A percentile compares a stretch with the other conserved stretches of the same genome.
These are phyloP conservation scores for Aaosphaeria pasadenensis DNA, from an alignment of 2,329 filamentous ascomycete species.

Conservation along the genomic window DNA sequence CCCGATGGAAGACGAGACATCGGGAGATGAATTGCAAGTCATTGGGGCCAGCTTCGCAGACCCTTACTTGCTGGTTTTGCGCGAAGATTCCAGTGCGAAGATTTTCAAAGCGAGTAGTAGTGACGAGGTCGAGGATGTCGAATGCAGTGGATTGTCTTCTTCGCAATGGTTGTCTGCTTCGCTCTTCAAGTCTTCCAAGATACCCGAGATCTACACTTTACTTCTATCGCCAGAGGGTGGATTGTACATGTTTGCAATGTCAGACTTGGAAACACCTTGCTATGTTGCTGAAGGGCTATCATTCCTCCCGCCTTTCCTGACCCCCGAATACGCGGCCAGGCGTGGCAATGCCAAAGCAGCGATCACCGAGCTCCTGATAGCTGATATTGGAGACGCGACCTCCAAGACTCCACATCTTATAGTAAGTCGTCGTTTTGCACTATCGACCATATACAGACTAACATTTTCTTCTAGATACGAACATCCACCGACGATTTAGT, in stretches of 20 bases:
- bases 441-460: background rate
- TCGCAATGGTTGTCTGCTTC: constrained; percentile 82
- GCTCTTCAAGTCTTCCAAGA: constrained; percentile 66
- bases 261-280: constrained; percentile 67
- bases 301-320: constrained; percentile 74
- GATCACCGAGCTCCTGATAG: constrained; percentile 76
- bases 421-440: constrained; percentile 49
- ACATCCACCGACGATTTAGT: constrained; percentile 78
- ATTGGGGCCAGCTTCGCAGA: constrained; percentile 81
- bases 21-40: constrained; percentile 63
- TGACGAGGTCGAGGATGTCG: constrained; percentile 81
- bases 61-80: constrained; percentile 77
- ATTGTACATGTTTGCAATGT: constrained; percentile 74
- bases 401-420: constrained; percentile 75
- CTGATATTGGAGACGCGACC: constrained; percentile 76
- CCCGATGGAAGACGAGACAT: constrained; percentile 80
- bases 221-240: constrained; percentile 72
- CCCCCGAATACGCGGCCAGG: constrained; percentile 66
- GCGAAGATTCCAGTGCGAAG: constrained; percentile 78
- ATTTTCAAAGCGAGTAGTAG: constrained; percentile 76
- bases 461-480: constrained; percentile 57
- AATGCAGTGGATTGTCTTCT: constrained; percentile 56
- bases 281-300: constrained; percentile 75
- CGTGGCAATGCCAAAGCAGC: constrained; percentile 70
- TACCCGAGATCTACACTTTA: constrained; percentile 66